These are phyloP conservation scores for Saxispiralis lemnorum DNA, from an alignment of 495 filamentous ascomycete species.

Conservation along the genomic window DNA sequence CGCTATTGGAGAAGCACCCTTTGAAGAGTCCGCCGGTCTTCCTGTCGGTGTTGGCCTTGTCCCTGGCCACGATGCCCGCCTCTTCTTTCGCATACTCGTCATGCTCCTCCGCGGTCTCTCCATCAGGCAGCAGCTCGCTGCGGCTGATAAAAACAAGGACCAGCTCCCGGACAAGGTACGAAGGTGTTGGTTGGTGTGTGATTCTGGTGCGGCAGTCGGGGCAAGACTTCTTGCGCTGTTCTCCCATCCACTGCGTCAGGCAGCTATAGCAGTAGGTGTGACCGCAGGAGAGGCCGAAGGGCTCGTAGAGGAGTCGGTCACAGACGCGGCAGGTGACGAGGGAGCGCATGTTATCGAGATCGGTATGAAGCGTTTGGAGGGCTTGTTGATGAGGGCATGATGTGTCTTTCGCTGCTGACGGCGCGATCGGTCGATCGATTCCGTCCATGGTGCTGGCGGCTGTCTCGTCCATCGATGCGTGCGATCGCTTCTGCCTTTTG, in stretches of 20 bases:
- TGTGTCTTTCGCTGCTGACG: no score
- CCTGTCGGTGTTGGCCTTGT: conserved; percentile 33
- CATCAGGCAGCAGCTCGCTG: conserved; percentile 44
- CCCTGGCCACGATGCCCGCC: conserved; percentile 30
- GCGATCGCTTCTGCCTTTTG: no score
- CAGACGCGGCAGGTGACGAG: conserved; percentile 51
- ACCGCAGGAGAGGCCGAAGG: conserved; percentile 52
- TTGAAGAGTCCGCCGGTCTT: conserved; percentile 44
- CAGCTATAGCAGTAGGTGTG: conserved; percentile 66
- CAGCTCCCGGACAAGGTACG: conserved; percentile 53
- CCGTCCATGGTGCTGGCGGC: no score
- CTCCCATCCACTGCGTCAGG: conserved; percentile 46
- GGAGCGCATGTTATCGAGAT: conserved; percentile 24
- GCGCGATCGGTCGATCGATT: no score
- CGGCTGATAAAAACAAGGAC: conserved; percentile 47
- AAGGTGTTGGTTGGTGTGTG: conserved; percentile 42
- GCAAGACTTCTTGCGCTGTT: conserved; percentile 47
- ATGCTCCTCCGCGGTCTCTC: conserved; percentile 46
- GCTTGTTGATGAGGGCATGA: conserved; percentile 4
- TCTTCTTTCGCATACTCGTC: conserved; percentile 41
- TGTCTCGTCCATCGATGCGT: no score
- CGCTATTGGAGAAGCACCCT: conserved; percentile 37
- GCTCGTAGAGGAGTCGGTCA: conserved; percentile 51
- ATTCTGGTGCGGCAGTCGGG: conserved; percentile 51
- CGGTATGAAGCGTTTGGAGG: conserved; percentile 15